A percentile compares a stretch with the other conserved stretches of the same genome.
phyloP scores from a whole-genome alignment of 768 basidiomycete species.

The Russula sp. region DNA sequence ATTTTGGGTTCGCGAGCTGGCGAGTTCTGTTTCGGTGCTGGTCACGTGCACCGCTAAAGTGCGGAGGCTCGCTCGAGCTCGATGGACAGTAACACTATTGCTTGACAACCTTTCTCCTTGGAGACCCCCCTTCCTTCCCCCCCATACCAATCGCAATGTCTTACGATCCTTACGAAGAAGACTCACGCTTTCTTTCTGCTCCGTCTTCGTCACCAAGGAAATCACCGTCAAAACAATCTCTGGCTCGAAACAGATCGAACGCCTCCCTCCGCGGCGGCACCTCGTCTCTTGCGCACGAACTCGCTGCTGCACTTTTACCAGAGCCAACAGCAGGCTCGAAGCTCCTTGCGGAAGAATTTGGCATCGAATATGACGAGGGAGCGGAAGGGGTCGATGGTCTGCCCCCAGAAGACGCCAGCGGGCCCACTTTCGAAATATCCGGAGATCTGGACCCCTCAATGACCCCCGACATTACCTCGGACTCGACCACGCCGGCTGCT shows the following conservation, averaged over 20 bases:
- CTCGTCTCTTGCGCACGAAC: conserved; percentile 75
- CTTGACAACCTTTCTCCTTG: background rate
- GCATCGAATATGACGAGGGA: conserved; percentile 83
- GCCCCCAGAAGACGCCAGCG: conserved; percentile 21
- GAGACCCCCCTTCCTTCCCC: background rate
- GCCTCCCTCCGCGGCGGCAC: conserved; percentile 40
- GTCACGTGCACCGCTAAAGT: background rate
- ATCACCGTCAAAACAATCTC: conserved; percentile 27
- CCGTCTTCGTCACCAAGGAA: conserved; percentile 25
- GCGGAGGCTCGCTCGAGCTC: no score
- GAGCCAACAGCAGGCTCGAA: conserved; percentile 74
- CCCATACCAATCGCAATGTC: conserved; percentile 8
- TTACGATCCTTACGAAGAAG: conserved; percentile 15
- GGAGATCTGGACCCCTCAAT: conserved; percentile 26
- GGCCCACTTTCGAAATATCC: conserved; percentile 29
- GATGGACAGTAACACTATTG: no score
- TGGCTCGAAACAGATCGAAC: conserved; percentile 38
- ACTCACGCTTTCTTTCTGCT: conserved; percentile 28
- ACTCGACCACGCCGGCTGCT: conserved; percentile 14
- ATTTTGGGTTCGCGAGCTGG: background rate
- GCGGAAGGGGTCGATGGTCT: conserved; percentile 67
- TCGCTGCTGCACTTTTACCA: conserved; percentile 81
- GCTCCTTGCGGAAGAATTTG: conserved; percentile 80
- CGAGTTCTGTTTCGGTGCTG: background rate
- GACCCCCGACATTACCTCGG: background rate